Evolutionary conservation across 768 basidiomycete genomes (phyloP).

Genomic region (Leccinum rimulosum): DNA sequence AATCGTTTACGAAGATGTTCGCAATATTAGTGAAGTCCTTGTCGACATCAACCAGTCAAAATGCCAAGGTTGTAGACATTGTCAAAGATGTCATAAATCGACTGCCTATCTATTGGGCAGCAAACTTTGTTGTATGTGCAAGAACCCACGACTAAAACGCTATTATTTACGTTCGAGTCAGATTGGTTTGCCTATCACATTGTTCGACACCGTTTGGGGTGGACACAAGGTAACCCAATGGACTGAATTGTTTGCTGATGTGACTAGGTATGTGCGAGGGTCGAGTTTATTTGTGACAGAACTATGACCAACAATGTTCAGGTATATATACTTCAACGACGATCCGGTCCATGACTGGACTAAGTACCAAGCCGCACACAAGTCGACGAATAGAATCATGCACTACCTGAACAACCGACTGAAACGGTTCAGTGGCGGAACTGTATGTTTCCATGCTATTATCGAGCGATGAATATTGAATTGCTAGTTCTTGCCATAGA

Average conservation of each 20-base stretch:
- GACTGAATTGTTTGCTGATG: constrained; percentile 48
- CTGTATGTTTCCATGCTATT: constrained; percentile 15
- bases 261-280: constrained; percentile 30
- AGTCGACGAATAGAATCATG: constrained; percentile 26
- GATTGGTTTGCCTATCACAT: constrained; percentile 34
- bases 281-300: neutral
- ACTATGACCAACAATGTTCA: constrained; percentile 11
- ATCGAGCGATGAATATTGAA: neutral
- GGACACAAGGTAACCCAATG: constrained; percentile 42
- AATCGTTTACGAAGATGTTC: constrained; percentile 13
- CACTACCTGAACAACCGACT: constrained; percentile 24
- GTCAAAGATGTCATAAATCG: constrained; percentile 66
- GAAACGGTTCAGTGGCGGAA: constrained; percentile 16
- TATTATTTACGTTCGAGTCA: neutral
- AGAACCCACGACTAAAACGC: neutral
- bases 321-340: constrained; percentile 37
- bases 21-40: constrained; percentile 8
- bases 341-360: constrained; percentile 34
- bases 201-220: constrained; percentile 37
- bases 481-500: neutral
- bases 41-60: constrained; percentile 3
- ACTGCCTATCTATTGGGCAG: constrained; percentile 61
- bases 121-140: constrained; percentile 49
- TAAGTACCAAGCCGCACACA: constrained; percentile 25
- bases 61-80: constrained; percentile 49